Evolutionary conservation across 1,284 basidiomycete genomes (phyloP).

Genomic region (Laetiporus sulphureus): DNA sequence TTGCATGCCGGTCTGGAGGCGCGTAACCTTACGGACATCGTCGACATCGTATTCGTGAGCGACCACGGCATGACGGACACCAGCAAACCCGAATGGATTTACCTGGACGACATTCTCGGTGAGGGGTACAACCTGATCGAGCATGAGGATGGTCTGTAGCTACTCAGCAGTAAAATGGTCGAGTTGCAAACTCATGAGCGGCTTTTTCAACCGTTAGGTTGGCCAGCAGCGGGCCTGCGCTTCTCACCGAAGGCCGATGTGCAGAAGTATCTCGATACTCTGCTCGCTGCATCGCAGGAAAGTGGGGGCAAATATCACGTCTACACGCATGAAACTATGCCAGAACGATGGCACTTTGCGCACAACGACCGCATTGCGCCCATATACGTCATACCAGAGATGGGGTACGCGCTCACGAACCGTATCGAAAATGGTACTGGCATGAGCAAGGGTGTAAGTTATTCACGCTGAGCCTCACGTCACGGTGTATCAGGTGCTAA

Average conservation of each 20-base stretch:
- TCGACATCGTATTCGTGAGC: slow-evolving; percentile 86
- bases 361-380: slow-evolving; percentile 74
- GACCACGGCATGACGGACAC: slow-evolving; percentile 95
- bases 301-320: slow-evolving; percentile 67
- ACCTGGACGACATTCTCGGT: slow-evolving; percentile 81
- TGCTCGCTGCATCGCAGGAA: slow-evolving; percentile 43
- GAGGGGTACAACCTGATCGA: slow-evolving; percentile 58
- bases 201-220: no score
- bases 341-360: slow-evolving; percentile 70
- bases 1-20: slow-evolving; percentile 55
- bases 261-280: slow-evolving; percentile 44
- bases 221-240: slow-evolving; percentile 81
- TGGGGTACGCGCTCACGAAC: slow-evolving; percentile 70
- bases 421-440: slow-evolving; percentile 52
- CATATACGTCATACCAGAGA: slow-evolving; percentile 76
- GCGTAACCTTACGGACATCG: slow-evolving; percentile 77
- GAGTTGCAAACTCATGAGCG: no score
- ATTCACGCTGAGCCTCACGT: no score
- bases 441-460: slow-evolving; percentile 71
- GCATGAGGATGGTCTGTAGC: slow-evolving; percentile 58
- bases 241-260: slow-evolving; percentile 57
- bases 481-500: no score
- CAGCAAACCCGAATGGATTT: slow-evolving; percentile 67
- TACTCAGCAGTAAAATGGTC: neutral
- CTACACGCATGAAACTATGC: slow-evolving; percentile 79